phyloP scores from a whole-genome alignment of 2,329 filamentous ascomycete genomes.

The Akanthomyces uredinophilus region DNA sequence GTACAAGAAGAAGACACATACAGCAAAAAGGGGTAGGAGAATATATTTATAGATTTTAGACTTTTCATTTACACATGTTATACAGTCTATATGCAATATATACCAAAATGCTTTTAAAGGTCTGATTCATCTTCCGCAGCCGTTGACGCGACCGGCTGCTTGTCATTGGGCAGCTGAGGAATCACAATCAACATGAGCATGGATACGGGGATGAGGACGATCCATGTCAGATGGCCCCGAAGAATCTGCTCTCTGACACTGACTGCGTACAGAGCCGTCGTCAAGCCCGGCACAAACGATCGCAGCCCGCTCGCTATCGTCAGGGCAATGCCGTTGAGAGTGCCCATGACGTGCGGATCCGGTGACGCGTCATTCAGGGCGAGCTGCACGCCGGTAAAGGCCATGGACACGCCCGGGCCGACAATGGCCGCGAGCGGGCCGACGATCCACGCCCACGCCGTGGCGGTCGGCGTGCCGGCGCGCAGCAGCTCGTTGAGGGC shows the following conservation, averaged over 20 bases:
- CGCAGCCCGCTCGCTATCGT: slow-evolving; percentile 57
- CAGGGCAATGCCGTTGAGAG: slow-evolving; percentile 59
- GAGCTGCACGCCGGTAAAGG: slow-evolving; percentile 67
- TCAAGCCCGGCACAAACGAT: slow-evolving; percentile 60
- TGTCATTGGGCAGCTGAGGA: slow-evolving; percentile 26
- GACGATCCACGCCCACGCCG: slow-evolving; percentile 51
- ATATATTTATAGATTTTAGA: neutral
- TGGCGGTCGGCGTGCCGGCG: slow-evolving; percentile 30
- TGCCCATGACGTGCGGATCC: slow-evolving; percentile 58
- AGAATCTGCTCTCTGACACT: slow-evolving; percentile 59
- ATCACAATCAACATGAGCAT: slow-evolving; percentile 23
- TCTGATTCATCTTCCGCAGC: neutral
- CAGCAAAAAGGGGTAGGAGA: neutral
- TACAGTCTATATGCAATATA: neutral
- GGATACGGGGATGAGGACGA: slow-evolving; percentile 28
- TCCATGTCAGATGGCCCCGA: slow-evolving; percentile 49
- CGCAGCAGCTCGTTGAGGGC: slow-evolving; percentile 44
- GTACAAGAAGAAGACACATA: neutral
- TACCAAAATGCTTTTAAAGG: neutral
- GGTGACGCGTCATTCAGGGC: slow-evolving; percentile 71
- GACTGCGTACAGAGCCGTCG: slow-evolving; percentile 63
- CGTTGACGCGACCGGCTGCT: slow-evolving; percentile 1
- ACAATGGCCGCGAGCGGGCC: slow-evolving; percentile 39
- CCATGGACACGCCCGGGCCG: slow-evolving; percentile 61
- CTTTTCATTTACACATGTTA: neutral